Evolutionary conservation across 2,329 filamentous ascomycete genomes (phyloP).

Genomic region (Hypoxylon sp.): DNA sequence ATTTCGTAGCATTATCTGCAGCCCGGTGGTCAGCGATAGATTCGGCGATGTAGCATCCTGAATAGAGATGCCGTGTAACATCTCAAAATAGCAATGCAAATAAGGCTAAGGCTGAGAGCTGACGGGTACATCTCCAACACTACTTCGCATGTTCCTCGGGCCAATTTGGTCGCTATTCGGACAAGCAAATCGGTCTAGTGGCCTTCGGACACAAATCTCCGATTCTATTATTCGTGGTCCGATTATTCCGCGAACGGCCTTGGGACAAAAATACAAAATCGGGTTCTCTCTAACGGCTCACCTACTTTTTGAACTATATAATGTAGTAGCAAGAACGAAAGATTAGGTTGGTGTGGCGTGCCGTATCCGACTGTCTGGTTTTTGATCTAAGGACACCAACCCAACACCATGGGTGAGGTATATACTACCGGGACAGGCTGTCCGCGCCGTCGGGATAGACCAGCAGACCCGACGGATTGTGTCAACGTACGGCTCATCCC

Average conservation of each 20-base stretch:
- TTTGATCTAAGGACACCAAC: constrained; percentile 24
- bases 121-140: constrained; percentile 17
- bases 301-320: background rate
- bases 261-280: background rate
- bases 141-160: constrained; percentile 9
- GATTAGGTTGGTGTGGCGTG: constrained; percentile 27
- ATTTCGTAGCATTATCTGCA: constrained; percentile 32
- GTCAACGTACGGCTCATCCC: constrained; percentile 30
- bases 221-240: constrained; percentile 4
- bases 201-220: constrained; percentile 3
- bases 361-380: constrained; percentile 40
- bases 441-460: constrained; percentile 35
- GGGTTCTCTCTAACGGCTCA: background rate
- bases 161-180: constrained; percentile 5
- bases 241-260: background rate
- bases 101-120: constrained; percentile 41
- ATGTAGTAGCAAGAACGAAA: constrained; percentile 1
- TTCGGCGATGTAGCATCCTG: constrained; percentile 18
- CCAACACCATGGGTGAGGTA: constrained; percentile 33
- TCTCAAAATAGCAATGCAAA: constrained; percentile 38
- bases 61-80: constrained; percentile 17
- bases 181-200: constrained; percentile 8
- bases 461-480: constrained; percentile 14
- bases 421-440: constrained; percentile 27
- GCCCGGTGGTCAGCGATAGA: constrained; percentile 32